Conservation (phyloP, 495 filamentous ascomycete genomes). For the Tuber magnatum region DNA sequence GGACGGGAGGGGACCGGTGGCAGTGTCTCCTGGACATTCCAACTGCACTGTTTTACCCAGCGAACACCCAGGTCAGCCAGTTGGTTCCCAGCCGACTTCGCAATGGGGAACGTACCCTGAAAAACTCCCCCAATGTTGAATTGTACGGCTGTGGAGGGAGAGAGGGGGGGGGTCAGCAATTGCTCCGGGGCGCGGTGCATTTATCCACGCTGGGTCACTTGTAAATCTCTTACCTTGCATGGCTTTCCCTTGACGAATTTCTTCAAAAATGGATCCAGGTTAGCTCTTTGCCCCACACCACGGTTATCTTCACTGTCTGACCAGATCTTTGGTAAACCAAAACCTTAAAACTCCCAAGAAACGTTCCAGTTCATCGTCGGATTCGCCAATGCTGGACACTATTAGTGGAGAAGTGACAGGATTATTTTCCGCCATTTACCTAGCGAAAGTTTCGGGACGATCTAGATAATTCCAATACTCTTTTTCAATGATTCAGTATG, state of each 20-base stretch:
- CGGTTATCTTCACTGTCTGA: slow-evolving; percentile 40
- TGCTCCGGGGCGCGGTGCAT: neutral
- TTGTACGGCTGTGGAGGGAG: slow-evolving; percentile 63
- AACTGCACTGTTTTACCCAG: slow-evolving; percentile 61
- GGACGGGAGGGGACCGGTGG: slow-evolving; percentile 44
- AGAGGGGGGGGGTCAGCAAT: neutral
- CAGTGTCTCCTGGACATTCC: slow-evolving; percentile 70
- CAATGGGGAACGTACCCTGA: slow-evolving; percentile 57
- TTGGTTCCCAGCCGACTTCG: slow-evolving; percentile 7
- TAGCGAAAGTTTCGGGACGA: slow-evolving; percentile 85
- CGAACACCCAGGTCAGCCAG: slow-evolving; percentile 22
- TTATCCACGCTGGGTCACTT: neutral
- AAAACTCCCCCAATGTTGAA: slow-evolving; percentile 94
- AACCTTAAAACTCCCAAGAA: slow-evolving; percentile 91
- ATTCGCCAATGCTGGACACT: slow-evolving; percentile 75
- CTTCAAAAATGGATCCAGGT: slow-evolving; percentile 40
- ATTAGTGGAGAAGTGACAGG: slow-evolving; percentile 14
- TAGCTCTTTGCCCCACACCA: neutral
- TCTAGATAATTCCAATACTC: slow-evolving; percentile 99
- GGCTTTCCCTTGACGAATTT: slow-evolving; percentile 99
- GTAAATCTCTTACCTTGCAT: slow-evolving; percentile 55
- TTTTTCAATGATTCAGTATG: slow-evolving; percentile 32
- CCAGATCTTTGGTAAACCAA: slow-evolving; percentile 97
- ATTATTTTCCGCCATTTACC: slow-evolving; percentile 44
- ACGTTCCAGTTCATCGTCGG: slow-evolving; percentile 79